Percentiles rank a stretch among this genome's conserved stretches.
phyloP scores from a whole-genome alignment of 495 filamentous ascomycete species.

The Patellaria atrata region DNA sequence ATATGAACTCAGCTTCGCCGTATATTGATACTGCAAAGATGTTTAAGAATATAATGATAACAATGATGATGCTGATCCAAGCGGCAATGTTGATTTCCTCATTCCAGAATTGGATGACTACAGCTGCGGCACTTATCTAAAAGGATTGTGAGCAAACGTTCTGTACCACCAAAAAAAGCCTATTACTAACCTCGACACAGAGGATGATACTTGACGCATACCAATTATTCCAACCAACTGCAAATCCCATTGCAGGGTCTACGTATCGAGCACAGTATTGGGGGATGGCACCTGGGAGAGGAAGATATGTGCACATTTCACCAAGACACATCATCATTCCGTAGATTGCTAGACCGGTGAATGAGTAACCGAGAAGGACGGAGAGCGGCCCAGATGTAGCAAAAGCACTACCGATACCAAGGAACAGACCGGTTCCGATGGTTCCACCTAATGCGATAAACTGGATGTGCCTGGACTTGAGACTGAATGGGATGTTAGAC shows the following conservation, averaged over 20 bases:
- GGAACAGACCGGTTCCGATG: slow-evolving; percentile 63
- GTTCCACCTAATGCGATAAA: slow-evolving; percentile 56
- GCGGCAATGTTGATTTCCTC: slow-evolving; percentile 41
- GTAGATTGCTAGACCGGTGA: slow-evolving; percentile 51
- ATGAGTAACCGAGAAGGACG: slow-evolving; percentile 53
- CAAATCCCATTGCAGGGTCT: slow-evolving; percentile 60
- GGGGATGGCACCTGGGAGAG: slow-evolving; percentile 61
- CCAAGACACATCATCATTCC: slow-evolving; percentile 41
- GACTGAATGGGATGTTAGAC: slow-evolving; percentile 16
- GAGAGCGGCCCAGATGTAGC: slow-evolving; percentile 48
- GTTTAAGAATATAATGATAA: slow-evolving; percentile 50
- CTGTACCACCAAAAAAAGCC: slow-evolving; percentile 12
- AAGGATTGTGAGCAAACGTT: slow-evolving; percentile 55
- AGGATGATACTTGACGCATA: background rate
- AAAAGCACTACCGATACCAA: slow-evolving; percentile 52
- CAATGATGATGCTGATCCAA: slow-evolving; percentile 65
- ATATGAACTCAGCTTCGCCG: slow-evolving; percentile 62
- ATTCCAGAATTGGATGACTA: slow-evolving; percentile 68
- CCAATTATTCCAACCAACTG: slow-evolving; percentile 60
- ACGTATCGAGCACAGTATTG: slow-evolving; percentile 59
- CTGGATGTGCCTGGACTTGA: slow-evolving; percentile 41
- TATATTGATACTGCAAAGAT: slow-evolving; percentile 53
- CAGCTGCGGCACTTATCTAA: slow-evolving; percentile 58
- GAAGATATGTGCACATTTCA: slow-evolving; percentile 64
- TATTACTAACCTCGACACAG: background rate